A percentile compares a stretch with the other conserved stretches of the same genome.
phyloP scores from a whole-genome alignment of 495 filamentous ascomycete species.

The Penicillium robsamsonii region DNA sequence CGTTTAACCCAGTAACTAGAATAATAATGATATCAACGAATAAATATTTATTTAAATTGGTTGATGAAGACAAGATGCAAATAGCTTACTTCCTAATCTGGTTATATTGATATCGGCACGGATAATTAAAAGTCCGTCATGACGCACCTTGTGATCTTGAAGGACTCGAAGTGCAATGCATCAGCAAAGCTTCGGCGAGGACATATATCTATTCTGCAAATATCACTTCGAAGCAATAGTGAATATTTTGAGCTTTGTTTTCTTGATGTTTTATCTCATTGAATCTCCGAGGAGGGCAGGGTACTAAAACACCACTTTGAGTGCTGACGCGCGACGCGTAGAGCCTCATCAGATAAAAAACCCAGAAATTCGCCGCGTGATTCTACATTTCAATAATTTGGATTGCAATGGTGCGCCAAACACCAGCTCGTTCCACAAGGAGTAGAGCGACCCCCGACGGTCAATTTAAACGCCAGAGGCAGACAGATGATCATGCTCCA shows the following conservation, averaged over 20 bases:
- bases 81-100: constrained; percentile 6
- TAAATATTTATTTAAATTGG: no score
- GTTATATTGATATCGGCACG: constrained; percentile 14
- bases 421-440: constrained; percentile 18
- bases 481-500: constrained; percentile 37
- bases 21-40: background rate
- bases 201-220: background rate
- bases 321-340: constrained; percentile 12
- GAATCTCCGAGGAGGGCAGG: background rate
- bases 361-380: background rate
- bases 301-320: background rate
- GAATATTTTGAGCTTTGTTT: background rate
- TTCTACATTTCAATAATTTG: constrained; percentile 1
- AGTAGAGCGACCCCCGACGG: constrained; percentile 17
- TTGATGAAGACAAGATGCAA: no score
- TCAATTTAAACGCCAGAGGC: constrained; percentile 11
- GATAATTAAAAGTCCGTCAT: constrained; percentile 10
- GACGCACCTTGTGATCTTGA: constrained; percentile 9
- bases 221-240: background rate
- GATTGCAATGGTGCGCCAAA: constrained; percentile 26
- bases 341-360: background rate
- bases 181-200: background rate
- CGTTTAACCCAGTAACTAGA: background rate
- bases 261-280: background rate
- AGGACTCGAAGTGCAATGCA: background rate